A percentile compares a stretch with the other conserved stretches of the same genome.
These are phyloP conservation scores for Pythium dissimile DNA, from an alignment of 352 stramenopile genomes.

Conservation along the genomic window DNA sequence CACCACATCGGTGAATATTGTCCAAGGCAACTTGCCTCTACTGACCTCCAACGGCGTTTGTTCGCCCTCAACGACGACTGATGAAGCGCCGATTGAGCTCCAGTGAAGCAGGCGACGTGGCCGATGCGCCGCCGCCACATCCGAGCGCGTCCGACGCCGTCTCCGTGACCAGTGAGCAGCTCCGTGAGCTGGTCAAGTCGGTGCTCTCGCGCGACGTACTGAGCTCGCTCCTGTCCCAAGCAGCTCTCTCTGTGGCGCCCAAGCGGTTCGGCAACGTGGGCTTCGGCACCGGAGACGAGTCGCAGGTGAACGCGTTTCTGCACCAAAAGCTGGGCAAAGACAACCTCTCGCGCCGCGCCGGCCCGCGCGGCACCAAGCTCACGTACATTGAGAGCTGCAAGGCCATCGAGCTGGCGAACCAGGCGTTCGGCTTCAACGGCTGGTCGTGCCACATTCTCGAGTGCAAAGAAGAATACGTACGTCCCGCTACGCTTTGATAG, in stretches of 20 bases:
- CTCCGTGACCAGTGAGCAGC: constrained; percentile 19
- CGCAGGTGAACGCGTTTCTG: constrained; percentile 65
- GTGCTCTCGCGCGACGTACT: constrained; percentile 24
- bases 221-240: constrained; percentile 18
- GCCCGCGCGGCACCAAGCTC: constrained; percentile 65
- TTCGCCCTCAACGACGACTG: too few species aligned
- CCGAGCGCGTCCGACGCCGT: neutral
- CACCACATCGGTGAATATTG: neutral
- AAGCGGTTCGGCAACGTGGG: constrained; percentile 56
- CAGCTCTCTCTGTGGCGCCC: constrained; percentile 13
- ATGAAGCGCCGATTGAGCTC: constrained; percentile 26
- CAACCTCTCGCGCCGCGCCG: constrained; percentile 57
- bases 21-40: constrained; percentile 9
- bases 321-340: constrained; percentile 83
- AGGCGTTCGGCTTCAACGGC: constrained; percentile 87
- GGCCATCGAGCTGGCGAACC: constrained; percentile 84
- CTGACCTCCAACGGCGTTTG: too few species aligned
- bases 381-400: constrained; percentile 90
- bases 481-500: constrained; percentile 4
- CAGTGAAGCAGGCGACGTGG: neutral
- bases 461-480: constrained; percentile 85
- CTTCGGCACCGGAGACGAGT: constrained; percentile 48
- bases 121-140: neutral
- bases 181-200: constrained; percentile 15
- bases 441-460: constrained; percentile 83